Evolutionary conservation across 2,329 filamentous ascomycete genomes (phyloP), one percentile per base, ranked within the genome.

Genomic region (Colletotrichum costaricense): DNA sequence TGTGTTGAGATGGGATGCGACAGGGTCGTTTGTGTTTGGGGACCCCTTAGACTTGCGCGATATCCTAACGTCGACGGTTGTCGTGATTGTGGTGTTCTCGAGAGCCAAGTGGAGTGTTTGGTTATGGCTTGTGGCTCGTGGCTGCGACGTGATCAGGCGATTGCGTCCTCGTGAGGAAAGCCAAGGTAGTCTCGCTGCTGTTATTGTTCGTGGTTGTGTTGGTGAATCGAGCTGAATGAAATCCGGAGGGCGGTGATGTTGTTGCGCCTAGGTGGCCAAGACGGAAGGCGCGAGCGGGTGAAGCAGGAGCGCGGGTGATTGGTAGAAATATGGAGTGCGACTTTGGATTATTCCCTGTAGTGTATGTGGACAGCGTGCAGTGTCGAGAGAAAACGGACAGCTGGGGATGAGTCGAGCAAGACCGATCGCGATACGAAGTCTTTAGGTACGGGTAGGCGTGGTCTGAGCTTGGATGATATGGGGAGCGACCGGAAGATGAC

Each of bases 211-310:
- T 28, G 26, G 54, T 56, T 56, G 22, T 56, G 22, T 64, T 19
- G 26, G 42, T 28, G 28, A 24, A 14, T 46, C 26, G 24, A 42
- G 38, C 6, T 62, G 42, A 26, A 4, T 38, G n/a, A 62, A 22
- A 28, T 26, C n/a, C 7, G 46, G n/a, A 38, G 16, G 26, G 8
- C 14, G 11, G 8, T 30, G 49, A 22, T 22, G 63, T 52, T 22
- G 63, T 52, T 57, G 35, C 42, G 11, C 28, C 57, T 49, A 72
- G 24, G 66, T 69, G 65, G 59, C 65, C 69, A 64, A 69, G 69
- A 42, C 58, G 16, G 69, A 55, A 28, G 66, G 62, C 52, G 22
- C n/a, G 24, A 63, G 58, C 30, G 54, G 14, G 49, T 30, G 63
- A 30, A 28, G 26, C 26, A 46, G 16, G 63, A 42, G 19, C n/a